Conservation (phyloP, 257 asterid genomes). For the Nicotiana attenuata region DNA sequence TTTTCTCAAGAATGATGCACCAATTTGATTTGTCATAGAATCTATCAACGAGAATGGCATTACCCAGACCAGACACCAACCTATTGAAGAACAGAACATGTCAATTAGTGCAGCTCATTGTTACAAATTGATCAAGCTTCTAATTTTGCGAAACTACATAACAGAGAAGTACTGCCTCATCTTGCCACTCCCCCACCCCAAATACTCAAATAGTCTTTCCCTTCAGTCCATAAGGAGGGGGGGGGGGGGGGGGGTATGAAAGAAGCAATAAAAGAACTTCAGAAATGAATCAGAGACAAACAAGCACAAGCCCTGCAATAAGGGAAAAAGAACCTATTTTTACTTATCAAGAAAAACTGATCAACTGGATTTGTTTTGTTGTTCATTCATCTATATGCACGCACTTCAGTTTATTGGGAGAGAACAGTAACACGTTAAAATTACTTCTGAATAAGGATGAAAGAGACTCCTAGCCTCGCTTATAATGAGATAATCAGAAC, state of each 20-base stretch:
- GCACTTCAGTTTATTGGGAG: too few relatives aligned
- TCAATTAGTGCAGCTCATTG: conserved; percentile 6
- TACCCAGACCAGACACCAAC: conserved; percentile 55
- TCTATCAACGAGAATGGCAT: conserved; percentile 68
- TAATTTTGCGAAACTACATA: neutral
- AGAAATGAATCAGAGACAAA: too few relatives aligned
- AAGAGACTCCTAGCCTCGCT: neutral
- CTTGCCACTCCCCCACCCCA: neutral
- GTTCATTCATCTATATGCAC: too few relatives aligned
- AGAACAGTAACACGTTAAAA: neutral
- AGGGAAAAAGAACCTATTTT: too few relatives aligned
- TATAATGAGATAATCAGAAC: neutral
- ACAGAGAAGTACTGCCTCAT: neutral
- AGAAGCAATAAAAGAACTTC: too few relatives aligned
- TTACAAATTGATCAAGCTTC: neutral
- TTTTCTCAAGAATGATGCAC: conserved; percentile 90
- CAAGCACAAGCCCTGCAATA: too few relatives aligned
- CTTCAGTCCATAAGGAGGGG: neutral
- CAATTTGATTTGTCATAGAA: conserved; percentile 93
- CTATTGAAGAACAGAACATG: conserved; percentile 30
- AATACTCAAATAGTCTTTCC: neutral
- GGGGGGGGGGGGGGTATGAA: neutral
- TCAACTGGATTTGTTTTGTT: too few relatives aligned
- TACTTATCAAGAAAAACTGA: too few relatives aligned
- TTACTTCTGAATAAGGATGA: neutral